These are phyloP conservation scores for Coniferiporia sulphurascens DNA, from an alignment of 1,284 basidiomycete genomes.

Conservation along the genomic window DNA sequence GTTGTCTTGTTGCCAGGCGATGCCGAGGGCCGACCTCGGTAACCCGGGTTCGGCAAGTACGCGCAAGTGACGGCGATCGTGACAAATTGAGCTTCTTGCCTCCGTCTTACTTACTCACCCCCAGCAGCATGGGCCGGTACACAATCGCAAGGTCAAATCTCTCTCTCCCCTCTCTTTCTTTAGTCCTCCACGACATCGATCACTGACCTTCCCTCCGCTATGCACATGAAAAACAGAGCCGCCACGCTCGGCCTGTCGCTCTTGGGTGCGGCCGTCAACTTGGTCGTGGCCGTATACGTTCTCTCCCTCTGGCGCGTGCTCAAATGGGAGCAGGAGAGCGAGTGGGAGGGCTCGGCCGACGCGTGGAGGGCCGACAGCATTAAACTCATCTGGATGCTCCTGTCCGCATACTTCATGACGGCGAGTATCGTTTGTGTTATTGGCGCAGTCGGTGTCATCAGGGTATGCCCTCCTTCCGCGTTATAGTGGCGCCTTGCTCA, in stretches of 20 bases:
- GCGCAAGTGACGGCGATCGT: background rate
- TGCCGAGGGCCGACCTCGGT: too few species aligned
- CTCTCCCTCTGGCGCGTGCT: constrained; percentile 54
- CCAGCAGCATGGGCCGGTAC: background rate
- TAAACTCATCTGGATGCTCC: constrained; percentile 59
- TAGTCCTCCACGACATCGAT: background rate
- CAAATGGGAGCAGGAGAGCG: constrained; percentile 62
- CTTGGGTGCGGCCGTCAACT: constrained; percentile 51
- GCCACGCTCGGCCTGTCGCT: constrained; percentile 52
- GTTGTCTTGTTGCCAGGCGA: too few species aligned
- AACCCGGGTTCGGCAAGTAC: too few species aligned
- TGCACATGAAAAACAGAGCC: constrained; percentile 34
- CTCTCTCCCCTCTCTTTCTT: background rate
- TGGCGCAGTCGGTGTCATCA: constrained; percentile 63
- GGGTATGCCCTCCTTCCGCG: constrained; percentile 36
- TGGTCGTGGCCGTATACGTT: constrained; percentile 49
- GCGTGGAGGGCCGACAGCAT: constrained; percentile 56
- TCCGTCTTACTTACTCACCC: background rate
- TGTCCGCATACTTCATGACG: constrained; percentile 59
- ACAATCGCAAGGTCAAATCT: constrained; percentile 6
- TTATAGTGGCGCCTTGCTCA: background rate
- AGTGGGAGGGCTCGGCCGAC: constrained; percentile 63
- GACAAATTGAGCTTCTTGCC: background rate
- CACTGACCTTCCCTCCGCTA: background rate
- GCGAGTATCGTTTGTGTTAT: constrained; percentile 56